These are phyloP conservation scores for Delphinella strobiligena DNA, from an alignment of 2,329 filamentous ascomycete genomes.

Conservation along the genomic window DNA sequence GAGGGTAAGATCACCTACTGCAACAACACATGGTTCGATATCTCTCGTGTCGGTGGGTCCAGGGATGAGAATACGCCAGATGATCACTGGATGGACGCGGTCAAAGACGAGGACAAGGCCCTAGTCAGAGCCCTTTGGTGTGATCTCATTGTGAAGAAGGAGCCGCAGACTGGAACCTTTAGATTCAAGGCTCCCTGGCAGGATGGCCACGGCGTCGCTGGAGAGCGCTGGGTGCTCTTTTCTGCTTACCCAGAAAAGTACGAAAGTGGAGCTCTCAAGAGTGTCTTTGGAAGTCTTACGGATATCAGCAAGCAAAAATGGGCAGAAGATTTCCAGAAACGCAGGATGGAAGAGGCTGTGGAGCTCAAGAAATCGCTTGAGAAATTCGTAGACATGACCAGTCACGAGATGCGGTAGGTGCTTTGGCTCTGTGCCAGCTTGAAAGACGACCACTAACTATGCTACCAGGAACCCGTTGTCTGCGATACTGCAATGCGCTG, in stretches of 20 bases:
- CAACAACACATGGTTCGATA: constrained; percentile 64
- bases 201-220: constrained; percentile 38
- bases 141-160: constrained; percentile 48
- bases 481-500: constrained; percentile 63
- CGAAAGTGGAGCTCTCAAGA: constrained; percentile 51
- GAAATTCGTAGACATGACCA: constrained; percentile 70
- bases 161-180: constrained; percentile 59
- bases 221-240: constrained; percentile 67
- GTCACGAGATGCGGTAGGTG: constrained; percentile 51
- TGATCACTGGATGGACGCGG: constrained; percentile 56
- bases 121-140: constrained; percentile 51
- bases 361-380: constrained; percentile 72
- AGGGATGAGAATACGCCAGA: constrained; percentile 10
- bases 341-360: constrained; percentile 67
- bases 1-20: constrained; percentile 62
- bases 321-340: constrained; percentile 68
- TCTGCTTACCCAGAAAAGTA: constrained; percentile 64
- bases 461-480: constrained; percentile 60
- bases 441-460: too few relatives aligned
- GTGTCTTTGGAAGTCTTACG: constrained; percentile 69
- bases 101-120: constrained; percentile 53
- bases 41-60: constrained; percentile 37
- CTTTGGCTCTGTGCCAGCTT: too few relatives aligned
- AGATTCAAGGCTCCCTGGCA: constrained; percentile 59
- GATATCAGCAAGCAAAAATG: constrained; percentile 80